phyloP scores from a whole-genome alignment of 768 basidiomycete species.

The Holtermanniella nyarrowii region DNA sequence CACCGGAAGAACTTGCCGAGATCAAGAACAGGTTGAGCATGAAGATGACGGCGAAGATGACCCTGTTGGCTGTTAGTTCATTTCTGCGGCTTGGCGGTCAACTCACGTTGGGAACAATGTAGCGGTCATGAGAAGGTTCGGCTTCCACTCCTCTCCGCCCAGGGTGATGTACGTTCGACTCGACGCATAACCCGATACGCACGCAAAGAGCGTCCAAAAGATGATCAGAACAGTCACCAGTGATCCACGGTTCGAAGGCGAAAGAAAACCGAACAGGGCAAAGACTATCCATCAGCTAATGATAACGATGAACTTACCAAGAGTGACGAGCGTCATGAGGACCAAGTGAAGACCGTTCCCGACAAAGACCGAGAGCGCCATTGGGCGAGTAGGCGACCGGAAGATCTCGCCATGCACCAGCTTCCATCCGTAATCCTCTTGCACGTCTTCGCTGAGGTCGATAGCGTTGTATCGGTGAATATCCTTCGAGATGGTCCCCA shows the following conservation, averaged over 20 bases:
- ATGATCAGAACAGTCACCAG: constrained; percentile 90
- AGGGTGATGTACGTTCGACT: constrained; percentile 70
- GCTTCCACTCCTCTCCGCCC: constrained; percentile 64
- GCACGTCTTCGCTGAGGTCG: constrained; percentile 84
- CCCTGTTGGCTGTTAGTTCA: constrained; percentile 42
- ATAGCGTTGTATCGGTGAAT: constrained; percentile 91
- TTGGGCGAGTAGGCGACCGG: constrained; percentile 64
- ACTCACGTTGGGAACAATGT: constrained; percentile 75
- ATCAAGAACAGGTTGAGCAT: constrained; percentile 85
- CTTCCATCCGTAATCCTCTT: constrained; percentile 99
- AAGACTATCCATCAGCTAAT: constrained; percentile 52
- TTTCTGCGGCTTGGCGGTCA: background rate
- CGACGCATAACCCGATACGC: constrained; percentile 80
- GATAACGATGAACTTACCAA: constrained; percentile 47
- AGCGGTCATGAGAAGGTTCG: constrained; percentile 78
- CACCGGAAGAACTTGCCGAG: constrained; percentile 75
- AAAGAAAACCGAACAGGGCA: constrained; percentile 83
- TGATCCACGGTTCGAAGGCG: constrained; percentile 88
- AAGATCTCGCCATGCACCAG: constrained; percentile 94
- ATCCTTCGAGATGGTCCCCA: constrained; percentile 80
- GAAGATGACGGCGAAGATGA: constrained; percentile 76
- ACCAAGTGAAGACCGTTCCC: constrained; percentile 81
- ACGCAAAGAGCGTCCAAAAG: constrained; percentile 89
- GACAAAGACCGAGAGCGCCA: constrained; percentile 72
- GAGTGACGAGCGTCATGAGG: constrained; percentile 77